These are phyloP conservation scores for Gentiana macrophylla DNA, from an alignment of 257 asterid genomes.

Conservation along the genomic window DNA sequence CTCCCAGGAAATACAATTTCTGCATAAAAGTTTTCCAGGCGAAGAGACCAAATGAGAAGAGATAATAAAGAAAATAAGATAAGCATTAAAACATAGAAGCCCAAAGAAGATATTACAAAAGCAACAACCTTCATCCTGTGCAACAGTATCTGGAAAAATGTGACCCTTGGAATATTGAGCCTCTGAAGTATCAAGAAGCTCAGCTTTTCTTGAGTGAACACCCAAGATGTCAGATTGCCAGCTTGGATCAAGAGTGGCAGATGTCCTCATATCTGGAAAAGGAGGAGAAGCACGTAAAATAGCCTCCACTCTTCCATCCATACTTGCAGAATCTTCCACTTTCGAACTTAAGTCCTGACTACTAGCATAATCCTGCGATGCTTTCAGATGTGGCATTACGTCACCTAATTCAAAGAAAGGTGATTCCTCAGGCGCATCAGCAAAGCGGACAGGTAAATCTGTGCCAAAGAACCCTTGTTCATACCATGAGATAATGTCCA, in stretches of 20 bases:
- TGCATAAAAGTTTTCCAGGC: constrained; percentile 17
- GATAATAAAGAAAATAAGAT: not conserved
- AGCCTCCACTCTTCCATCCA: constrained; percentile 41
- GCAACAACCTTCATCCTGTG: constrained; percentile 66
- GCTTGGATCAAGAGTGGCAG: constrained; percentile 29
- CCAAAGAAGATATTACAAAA: constrained; percentile 12
- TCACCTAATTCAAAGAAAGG: constrained; percentile 80
- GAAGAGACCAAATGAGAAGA: not conserved
- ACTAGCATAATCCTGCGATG: constrained; percentile 28
- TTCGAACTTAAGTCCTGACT: constrained; percentile 24
- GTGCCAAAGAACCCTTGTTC: constrained; percentile 96
- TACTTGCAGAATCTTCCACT: constrained; percentile 31
- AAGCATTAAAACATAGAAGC: not conserved
- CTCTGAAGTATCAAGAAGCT: constrained; percentile 36
- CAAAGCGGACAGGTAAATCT: constrained; percentile 87
- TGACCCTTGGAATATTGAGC: constrained; percentile 36
- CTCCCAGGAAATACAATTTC: constrained; percentile 80
- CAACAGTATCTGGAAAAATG: constrained; percentile 35
- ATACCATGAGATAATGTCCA: constrained; percentile 88
- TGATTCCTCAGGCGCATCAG: constrained; percentile 70
- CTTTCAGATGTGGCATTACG: constrained; percentile 81
- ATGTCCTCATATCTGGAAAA: constrained; percentile 29
- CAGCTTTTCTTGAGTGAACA: constrained; percentile 36
- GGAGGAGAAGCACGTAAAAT: constrained; percentile 26
- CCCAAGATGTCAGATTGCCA: constrained; percentile 39